Percentiles rank a stretch among this genome's conserved stretches.
These are phyloP conservation scores for Claviceps monticola DNA, from an alignment of 2,329 filamentous ascomycete genomes.

Conservation along the genomic window DNA sequence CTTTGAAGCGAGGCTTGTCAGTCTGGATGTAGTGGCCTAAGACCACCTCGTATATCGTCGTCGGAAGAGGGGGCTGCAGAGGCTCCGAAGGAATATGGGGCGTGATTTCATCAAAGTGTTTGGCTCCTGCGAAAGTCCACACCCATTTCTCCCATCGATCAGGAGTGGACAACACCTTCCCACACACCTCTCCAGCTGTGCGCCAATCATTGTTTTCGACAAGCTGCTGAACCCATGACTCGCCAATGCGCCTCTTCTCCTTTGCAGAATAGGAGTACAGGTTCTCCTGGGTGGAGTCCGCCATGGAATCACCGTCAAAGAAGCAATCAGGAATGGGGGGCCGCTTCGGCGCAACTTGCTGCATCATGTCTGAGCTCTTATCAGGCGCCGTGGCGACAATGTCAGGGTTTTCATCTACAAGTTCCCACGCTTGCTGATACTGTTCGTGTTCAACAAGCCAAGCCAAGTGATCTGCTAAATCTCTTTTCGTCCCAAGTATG, in stretches of 20 bases:
- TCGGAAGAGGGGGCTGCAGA: conserved; percentile 66
- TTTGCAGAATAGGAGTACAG: conserved; percentile 58
- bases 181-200: conserved; percentile 65
- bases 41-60: conserved; percentile 76
- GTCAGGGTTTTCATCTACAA: conserved; percentile 80
- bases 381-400: conserved; percentile 34
- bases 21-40: conserved; percentile 76
- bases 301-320: conserved; percentile 50
- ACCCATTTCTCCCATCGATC: conserved; percentile 92
- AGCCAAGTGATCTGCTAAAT: conserved; percentile 67
- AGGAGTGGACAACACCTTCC: conserved; percentile 66
- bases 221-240: conserved; percentile 84
- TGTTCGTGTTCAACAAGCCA: conserved; percentile 76
- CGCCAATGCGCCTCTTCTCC: conserved; percentile 83
- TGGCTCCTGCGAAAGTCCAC: conserved; percentile 74
- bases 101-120: conserved; percentile 82
- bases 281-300: conserved; percentile 43
- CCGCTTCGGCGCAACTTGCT: conserved; percentile 28
- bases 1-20: conserved; percentile 61
- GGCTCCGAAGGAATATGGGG: conserved; percentile 65
- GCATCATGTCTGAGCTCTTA: conserved; percentile 23
- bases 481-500: conserved; percentile 78
- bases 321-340: conserved; percentile 43
- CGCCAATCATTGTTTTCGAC: conserved; percentile 62
- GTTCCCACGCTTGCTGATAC: conserved; percentile 77